Percentiles rank a stretch among this genome's conserved stretches.
Evolutionary conservation across 768 basidiomycete genomes (phyloP).

Genomic region (Tephrocybe rancida): DNA sequence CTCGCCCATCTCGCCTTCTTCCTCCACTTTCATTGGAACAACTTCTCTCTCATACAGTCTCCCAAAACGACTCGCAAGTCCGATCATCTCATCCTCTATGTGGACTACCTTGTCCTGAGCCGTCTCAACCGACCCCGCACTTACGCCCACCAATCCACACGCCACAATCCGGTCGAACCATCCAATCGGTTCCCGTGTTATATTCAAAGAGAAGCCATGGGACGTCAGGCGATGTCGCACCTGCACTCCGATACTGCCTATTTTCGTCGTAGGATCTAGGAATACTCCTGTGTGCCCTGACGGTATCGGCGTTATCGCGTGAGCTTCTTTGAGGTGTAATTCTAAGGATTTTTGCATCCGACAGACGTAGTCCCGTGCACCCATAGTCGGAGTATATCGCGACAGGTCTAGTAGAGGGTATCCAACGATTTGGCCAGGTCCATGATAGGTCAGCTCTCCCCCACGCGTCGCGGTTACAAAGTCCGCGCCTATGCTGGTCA

Average conservation of each 20-base stretch:
- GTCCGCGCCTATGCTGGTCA: constrained; percentile 84
- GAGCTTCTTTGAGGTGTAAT: constrained; percentile 57
- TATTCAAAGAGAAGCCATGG: constrained; percentile 94
- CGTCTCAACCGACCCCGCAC: constrained; percentile 66
- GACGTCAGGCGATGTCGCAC: constrained; percentile 92
- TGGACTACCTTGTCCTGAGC: constrained; percentile 39
- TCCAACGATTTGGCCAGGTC: constrained; percentile 95
- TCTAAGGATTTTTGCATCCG: constrained; percentile 75
- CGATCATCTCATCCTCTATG: constrained; percentile 54
- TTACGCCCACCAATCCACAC: constrained; percentile 86
- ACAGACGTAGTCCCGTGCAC: constrained; percentile 84
- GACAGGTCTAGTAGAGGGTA: constrained; percentile 92
- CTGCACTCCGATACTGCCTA: constrained; percentile 96
- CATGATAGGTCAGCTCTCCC: constrained; percentile 96
- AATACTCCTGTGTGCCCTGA: constrained; percentile 93
- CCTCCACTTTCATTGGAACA: constrained; percentile 40
- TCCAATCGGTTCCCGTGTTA: constrained; percentile 73
- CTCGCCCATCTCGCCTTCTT: constrained; percentile 48
- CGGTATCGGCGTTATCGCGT: constrained; percentile 56
- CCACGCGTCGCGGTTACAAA: constrained; percentile 83
- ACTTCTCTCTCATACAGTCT: constrained; percentile 50
- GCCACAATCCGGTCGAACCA: constrained; percentile 94
- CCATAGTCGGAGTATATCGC: constrained; percentile 70
- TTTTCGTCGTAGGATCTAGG: constrained; percentile 74
- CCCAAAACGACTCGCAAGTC: constrained; percentile 51